Conservation (phyloP, 2,329 filamentous ascomycete species). For the Nemania sp. region DNA sequence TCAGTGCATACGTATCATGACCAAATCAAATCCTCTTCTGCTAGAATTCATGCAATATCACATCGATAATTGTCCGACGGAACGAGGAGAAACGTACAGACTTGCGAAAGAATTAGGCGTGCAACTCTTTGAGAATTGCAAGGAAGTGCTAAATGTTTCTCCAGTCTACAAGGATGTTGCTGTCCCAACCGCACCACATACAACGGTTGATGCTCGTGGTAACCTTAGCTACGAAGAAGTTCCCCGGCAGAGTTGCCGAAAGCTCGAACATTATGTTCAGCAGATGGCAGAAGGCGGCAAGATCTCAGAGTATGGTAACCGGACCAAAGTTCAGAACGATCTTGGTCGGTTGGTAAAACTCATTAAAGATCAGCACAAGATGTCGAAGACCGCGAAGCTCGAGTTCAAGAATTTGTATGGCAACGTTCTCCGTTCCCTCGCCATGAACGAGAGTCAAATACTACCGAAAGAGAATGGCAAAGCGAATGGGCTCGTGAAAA, state of each 20-base stretch:
- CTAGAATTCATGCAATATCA: constrained; percentile 99
- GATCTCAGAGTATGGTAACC: constrained; percentile 97
- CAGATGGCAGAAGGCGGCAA: constrained; percentile 99
- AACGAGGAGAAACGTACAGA: constrained; percentile 95
- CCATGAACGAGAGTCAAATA: constrained; percentile 98
- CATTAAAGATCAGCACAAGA: constrained; percentile 96
- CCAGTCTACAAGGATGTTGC: constrained; percentile 97
- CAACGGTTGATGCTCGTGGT: constrained; percentile 87
- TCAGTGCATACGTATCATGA: constrained; percentile 99
- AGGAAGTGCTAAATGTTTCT: constrained; percentile 79
- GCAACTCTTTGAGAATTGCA: constrained; percentile 96
- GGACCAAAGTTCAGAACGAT: constrained; percentile 97
- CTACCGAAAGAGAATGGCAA: constrained; percentile 84
- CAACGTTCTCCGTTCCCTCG: constrained; percentile 89
- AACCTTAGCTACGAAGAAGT: constrained; percentile 92
- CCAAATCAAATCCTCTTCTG: constrained; percentile 92
- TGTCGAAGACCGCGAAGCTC: constrained; percentile 92
- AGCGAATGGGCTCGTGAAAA: constrained; percentile 52
- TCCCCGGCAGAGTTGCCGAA: constrained; percentile 84
- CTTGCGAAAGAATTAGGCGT: constrained; percentile 94
- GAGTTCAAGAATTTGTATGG: constrained; percentile 96
- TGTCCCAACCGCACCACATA: constrained; percentile 87
- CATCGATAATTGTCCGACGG: constrained; percentile 97
- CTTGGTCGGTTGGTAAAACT: constrained; percentile 95
- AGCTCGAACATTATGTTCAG: constrained; percentile 96